Evolutionary conservation across 108 stramenopile genomes (phyloP).

Genomic region (Cyclostephanos invisitatus): DNA sequence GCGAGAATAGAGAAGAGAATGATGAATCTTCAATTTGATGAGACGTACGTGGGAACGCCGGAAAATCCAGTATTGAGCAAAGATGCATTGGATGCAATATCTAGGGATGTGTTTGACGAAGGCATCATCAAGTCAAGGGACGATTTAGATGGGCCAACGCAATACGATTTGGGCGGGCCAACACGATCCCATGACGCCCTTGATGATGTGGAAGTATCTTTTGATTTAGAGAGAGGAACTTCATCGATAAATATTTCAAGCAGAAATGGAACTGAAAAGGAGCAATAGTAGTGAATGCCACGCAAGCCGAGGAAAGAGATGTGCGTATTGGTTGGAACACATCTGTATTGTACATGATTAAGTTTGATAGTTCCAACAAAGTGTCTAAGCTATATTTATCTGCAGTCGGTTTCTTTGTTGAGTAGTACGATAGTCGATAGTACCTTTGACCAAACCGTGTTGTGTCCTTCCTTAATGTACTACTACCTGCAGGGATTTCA

Average conservation of each 20-base stretch:
- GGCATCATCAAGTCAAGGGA: conserved; percentile 6
- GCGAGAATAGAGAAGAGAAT: conserved; percentile 51
- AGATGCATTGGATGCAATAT: conserved; percentile 17
- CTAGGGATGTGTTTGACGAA: background rate
- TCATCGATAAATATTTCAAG: background rate
- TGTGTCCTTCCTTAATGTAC: no score
- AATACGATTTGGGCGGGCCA: background rate
- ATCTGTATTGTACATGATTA: no score
- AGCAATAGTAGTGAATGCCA: background rate
- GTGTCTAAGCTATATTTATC: no score
- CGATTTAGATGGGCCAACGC: conserved; percentile 8
- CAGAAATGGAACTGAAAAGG: background rate
- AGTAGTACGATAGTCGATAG: no score
- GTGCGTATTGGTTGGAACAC: no score
- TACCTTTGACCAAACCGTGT: no score
- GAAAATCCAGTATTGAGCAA: conserved; percentile 41
- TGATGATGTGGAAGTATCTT: background rate
- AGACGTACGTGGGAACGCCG: conserved; percentile 66
- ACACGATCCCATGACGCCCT: background rate
- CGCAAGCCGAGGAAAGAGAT: background rate
- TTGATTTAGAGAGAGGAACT: conserved; percentile 3
- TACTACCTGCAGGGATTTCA: no score
- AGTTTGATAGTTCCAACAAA: no score
- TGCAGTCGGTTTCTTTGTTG: no score
- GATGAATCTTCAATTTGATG: conserved; percentile 58